phyloP scores from a whole-genome alignment of 139 green algal genomes.

The Astrephomene gubernaculifera region DNA sequence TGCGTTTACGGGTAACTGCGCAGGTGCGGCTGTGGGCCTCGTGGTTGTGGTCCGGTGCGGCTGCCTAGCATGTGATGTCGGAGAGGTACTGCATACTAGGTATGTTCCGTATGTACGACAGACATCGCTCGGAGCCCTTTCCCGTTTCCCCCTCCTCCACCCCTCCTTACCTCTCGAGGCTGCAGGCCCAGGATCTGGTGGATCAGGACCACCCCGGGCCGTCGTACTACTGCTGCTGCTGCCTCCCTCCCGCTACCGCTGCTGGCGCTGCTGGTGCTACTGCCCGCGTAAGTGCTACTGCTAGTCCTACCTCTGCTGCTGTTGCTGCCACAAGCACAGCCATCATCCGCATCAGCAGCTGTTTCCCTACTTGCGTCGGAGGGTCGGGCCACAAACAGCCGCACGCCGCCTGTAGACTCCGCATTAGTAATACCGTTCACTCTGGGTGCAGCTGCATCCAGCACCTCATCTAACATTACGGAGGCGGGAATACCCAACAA shows the following conservation, averaged over 20 bases:
- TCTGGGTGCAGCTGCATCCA: not conserved
- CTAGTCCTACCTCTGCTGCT: not conserved
- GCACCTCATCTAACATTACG: constrained; percentile 3
- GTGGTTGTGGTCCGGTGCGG: too few species aligned
- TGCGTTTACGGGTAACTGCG: too few species aligned
- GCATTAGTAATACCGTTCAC: constrained; percentile 15
- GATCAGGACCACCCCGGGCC: constrained; percentile 7
- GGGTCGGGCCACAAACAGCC: constrained; percentile 11
- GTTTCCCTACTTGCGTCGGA: too few species aligned
- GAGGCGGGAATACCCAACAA: not conserved
- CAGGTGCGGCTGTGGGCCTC: too few species aligned
- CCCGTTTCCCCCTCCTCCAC: not conserved
- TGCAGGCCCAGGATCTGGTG: constrained; percentile 38
- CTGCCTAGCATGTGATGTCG: too few species aligned
- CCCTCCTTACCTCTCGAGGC: not conserved
- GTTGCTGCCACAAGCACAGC: too few species aligned
- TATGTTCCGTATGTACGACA: too few species aligned
- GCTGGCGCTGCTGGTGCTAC: not conserved
- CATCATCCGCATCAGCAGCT: too few species aligned
- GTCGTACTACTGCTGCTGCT: not conserved
- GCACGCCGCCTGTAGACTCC: not conserved
- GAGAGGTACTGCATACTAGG: too few species aligned
- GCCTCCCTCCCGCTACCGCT: not conserved
- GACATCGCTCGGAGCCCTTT: too few species aligned
- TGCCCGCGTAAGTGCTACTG: not conserved